These are phyloP conservation scores for Tripterygium wilfordii DNA, from an alignment of 177 flowering plant species.

Conservation along the genomic window DNA sequence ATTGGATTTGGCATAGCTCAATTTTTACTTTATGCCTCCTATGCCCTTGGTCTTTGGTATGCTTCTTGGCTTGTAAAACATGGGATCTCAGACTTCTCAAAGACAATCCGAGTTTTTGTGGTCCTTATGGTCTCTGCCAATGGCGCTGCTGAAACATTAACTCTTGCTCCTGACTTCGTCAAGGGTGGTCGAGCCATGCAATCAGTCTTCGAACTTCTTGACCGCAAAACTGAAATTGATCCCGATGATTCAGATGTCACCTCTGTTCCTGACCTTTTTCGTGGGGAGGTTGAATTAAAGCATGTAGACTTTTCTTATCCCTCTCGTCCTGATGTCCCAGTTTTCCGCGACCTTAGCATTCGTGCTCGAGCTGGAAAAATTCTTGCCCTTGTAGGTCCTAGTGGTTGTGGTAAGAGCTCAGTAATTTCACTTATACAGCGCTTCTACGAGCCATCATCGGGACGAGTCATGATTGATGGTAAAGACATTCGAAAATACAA, in stretches of 20 bases:
- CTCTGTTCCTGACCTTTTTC: constrained; percentile 64
- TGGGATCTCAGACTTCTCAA: constrained; percentile 92
- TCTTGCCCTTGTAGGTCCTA: constrained; percentile 97
- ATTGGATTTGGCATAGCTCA: constrained; percentile 91
- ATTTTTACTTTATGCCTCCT: constrained; percentile 83
- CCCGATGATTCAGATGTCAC: constrained; percentile 81
- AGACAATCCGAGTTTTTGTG: constrained; percentile 93
- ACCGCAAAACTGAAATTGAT: constrained; percentile 87
- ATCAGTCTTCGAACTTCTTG: constrained; percentile 88
- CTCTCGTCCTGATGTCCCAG: constrained; percentile 66
- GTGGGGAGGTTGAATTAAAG: constrained; percentile 88
- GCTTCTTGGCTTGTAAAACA: constrained; percentile 98
- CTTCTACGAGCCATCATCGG: constrained; percentile 90
- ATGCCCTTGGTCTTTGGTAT: constrained; percentile 95
- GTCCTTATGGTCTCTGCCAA: constrained; percentile 99
- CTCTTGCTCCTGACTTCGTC: constrained; percentile 95
- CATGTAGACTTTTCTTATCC: constrained; percentile 93
- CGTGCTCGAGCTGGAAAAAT: constrained; percentile 94
- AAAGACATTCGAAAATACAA: constrained; percentile 88
- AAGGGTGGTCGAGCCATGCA: constrained; percentile 95
- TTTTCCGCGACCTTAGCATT: constrained; percentile 74
- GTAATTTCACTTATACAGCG: constrained; percentile 81
- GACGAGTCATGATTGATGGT: constrained; percentile 81
- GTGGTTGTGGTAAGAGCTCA: constrained; percentile 96
- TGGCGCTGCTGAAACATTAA: constrained; percentile 95